Base-by-base conservation (phyloP, 1,284 basidiomycete species). In the Cystobasidium pallidum region DNA sequence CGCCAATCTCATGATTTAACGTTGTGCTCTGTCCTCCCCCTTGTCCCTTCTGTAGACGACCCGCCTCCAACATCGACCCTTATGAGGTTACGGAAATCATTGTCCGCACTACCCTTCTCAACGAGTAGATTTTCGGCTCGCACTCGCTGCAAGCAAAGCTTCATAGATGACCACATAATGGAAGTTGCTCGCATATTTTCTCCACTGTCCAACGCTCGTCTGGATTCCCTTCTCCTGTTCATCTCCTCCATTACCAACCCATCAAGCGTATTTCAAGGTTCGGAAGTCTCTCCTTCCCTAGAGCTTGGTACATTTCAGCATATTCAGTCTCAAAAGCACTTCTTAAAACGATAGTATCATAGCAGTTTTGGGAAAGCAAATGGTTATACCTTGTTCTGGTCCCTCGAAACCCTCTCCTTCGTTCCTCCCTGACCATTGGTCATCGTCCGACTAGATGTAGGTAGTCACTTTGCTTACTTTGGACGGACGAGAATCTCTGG, bases 61-160 rank as follows among this genome's bases (percentile, higher is more conserved):
- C 94, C 41, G 95, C 95, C 66, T 97, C 94, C 80, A 99, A 99
- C 86, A 91, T 97, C 78, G 93, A 93, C 91, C 84, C 78, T 86
- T 85, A 75, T 73, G 91, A 93, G 57, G 78, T 80, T 65, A 79
- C 91, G 45, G 82, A 85, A 78, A 96, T 95, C 82, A 90, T 98
- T 77, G 91, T 94, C 75, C 92, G 96, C 86, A 97, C 95, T 66
- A 94, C 91, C 41, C 78, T 84, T 59, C 67, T 70, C 67, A 70
- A 70, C 67, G 67, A 70, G 45, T 70, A 62, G 47, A 70, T 34
- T 28, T 26, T 24, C 55, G 36, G 55, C 28, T 21, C 11, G 3
- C 7, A 58, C 11, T 15, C 17, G 21, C 26, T 17, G 4, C 49
- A 51, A 10, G 49, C 49, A 24, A 26, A 51, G 49, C 49, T 24